phyloP scores from a whole-genome alignment of 495 filamentous ascomycete genomes.

The Antarctomyces pellizariae region DNA sequence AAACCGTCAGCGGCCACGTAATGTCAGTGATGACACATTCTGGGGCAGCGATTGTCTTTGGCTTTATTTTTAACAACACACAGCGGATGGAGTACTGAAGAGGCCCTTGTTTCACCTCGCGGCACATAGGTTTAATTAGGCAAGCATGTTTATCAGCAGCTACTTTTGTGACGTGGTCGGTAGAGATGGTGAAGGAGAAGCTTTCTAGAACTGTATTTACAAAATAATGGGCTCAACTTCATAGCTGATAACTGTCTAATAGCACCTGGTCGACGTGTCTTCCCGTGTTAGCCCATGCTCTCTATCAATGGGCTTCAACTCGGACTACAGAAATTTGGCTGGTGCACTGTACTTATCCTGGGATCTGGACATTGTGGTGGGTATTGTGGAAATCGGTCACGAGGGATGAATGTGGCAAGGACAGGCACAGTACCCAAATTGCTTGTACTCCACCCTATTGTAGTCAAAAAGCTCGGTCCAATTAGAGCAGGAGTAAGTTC shows the following conservation, averaged over 20 bases:
- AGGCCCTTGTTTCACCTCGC: slow-evolving; percentile 7
- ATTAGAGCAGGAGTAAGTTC: too few species aligned
- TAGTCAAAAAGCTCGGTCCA: too few species aligned
- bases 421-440: too few species aligned
- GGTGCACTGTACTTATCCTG: slow-evolving; percentile 10
- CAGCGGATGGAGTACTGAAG: slow-evolving; percentile 15
- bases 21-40: slow-evolving; percentile 39
- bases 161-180: slow-evolving; percentile 3
- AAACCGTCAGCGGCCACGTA: slow-evolving; percentile 49
- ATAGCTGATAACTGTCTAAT: slow-evolving; percentile 8
- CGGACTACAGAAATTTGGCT: slow-evolving; percentile 10
- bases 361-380: slow-evolving; percentile 4
- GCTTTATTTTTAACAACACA: slow-evolving; percentile 14
- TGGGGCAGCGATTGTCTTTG: slow-evolving; percentile 6
- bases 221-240: slow-evolving; percentile 7
- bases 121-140: slow-evolving; percentile 1
- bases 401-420: too few species aligned
- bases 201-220: slow-evolving; percentile 1
- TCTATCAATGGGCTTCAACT: slow-evolving; percentile 2
- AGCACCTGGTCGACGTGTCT: slow-evolving; percentile 6
- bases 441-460: too few species aligned
- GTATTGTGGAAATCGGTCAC: too few species aligned
- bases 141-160: slow-evolving; percentile 3
- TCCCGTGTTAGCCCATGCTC: slow-evolving; percentile 1
- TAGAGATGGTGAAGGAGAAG: slow-evolving; percentile 7